Evolutionary conservation across 257 asterid genomes (phyloP).

Genomic region (Coffea canephora): DNA sequence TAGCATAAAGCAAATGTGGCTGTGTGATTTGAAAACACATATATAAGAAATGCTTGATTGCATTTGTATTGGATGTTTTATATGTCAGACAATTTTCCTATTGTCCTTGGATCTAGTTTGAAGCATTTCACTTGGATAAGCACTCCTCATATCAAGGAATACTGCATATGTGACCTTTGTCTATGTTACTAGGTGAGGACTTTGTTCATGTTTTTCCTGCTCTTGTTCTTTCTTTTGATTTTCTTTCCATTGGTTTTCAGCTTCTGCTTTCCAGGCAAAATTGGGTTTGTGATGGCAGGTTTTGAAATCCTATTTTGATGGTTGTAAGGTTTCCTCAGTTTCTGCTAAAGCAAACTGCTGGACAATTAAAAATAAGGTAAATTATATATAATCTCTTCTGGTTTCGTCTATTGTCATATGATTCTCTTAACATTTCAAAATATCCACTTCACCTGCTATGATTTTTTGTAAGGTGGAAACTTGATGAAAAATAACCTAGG

Average conservation of each 20-base stretch:
- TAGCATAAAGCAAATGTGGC: neutral
- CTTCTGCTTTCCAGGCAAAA: neutral
- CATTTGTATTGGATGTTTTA: neutral
- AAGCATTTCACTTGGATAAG: neutral
- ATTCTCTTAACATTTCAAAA: no score
- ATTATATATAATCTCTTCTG: no score
- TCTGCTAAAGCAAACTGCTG: neutral
- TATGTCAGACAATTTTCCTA: no score
- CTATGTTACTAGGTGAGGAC: neutral
- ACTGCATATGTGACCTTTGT: neutral
- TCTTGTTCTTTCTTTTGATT: neutral
- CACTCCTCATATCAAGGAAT: neutral
- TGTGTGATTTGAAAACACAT: neutral
- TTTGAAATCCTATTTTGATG: neutral
- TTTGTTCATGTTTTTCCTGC: neutral
- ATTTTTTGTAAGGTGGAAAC: no score
- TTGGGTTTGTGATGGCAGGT: neutral
- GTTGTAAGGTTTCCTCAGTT: neutral
- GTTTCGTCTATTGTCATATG: no score
- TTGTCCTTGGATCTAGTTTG: no score
- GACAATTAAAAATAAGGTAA: no score
- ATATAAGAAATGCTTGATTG: neutral
- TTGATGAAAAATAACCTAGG: no score
- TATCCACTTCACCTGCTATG: no score
- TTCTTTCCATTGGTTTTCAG: no score